A percentile compares a stretch with the other conserved stretches of the same genome.
These are phyloP conservation scores for Zygosaccharomyces sapae DNA, from an alignment of 1,139 yeast species.

Conservation along the genomic window DNA sequence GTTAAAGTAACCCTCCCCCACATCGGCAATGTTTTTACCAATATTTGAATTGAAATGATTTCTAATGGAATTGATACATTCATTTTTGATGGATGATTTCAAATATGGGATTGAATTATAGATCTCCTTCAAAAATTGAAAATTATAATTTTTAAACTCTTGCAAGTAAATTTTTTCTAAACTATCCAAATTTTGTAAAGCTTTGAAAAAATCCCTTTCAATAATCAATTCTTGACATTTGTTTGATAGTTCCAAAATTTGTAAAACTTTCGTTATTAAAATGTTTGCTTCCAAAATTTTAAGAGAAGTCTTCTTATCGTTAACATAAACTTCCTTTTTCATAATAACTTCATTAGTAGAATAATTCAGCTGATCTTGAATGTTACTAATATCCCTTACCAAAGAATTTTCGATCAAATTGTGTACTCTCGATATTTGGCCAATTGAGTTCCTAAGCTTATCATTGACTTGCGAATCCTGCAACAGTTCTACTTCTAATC, in stretches of 20 bases:
- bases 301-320: constrained; percentile 53
- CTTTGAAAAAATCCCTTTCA: constrained; percentile 65
- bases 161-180: constrained; percentile 62
- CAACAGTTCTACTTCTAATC: constrained; percentile 30
- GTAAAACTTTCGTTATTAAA: constrained; percentile 65
- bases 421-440: constrained; percentile 32
- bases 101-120: constrained; percentile 74
- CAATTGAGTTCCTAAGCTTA: constrained; percentile 31
- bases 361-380: constrained; percentile 49
- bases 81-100: constrained; percentile 70
- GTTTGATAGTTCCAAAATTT: constrained; percentile 80
- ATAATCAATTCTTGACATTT: constrained; percentile 78
- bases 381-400: constrained; percentile 22
- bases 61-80: constrained; percentile 67
- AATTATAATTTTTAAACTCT: constrained; percentile 61
- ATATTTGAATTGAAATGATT: constrained; percentile 61
- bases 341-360: constrained; percentile 63
- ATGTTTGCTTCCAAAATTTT: constrained; percentile 62
- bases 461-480: constrained; percentile 36
- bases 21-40: constrained; percentile 54
- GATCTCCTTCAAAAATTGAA: constrained; percentile 63
- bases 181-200: constrained; percentile 77
- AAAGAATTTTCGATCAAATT: constrained; percentile 27
- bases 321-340: constrained; percentile 52
- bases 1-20: constrained; percentile 57